Percentiles rank a stretch among this genome's conserved stretches.
phyloP scores from a whole-genome alignment of 2,329 filamentous ascomycete genomes.

The Venturia carpophila region DNA sequence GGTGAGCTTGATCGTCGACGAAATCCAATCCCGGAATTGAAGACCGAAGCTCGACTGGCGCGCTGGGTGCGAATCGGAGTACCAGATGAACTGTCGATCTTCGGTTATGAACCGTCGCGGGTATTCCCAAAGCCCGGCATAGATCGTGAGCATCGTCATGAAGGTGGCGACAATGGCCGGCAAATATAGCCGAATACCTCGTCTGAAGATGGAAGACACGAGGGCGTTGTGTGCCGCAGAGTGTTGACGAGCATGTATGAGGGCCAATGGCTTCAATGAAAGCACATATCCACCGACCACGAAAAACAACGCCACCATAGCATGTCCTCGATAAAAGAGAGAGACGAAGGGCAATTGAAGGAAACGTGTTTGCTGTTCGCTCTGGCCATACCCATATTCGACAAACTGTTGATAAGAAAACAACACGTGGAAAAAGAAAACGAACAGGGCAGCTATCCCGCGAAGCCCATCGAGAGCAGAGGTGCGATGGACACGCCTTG shows the following conservation, averaged over 20 bases:
- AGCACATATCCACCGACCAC: slow-evolving; percentile 56
- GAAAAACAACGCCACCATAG: slow-evolving; percentile 55
- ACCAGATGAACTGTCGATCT: slow-evolving; percentile 14
- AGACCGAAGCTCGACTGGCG: not conserved
- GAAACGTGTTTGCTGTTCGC: slow-evolving; percentile 30
- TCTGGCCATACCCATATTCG: slow-evolving; percentile 37
- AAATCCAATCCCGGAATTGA: slow-evolving; percentile 16
- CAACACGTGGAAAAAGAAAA: slow-evolving; percentile 51
- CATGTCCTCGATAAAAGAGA: slow-evolving; percentile 47
- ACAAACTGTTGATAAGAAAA: slow-evolving; percentile 35
- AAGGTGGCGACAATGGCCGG: slow-evolving; percentile 22
- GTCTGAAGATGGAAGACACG: slow-evolving; percentile 22
- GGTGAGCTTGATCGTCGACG: slow-evolving; percentile 1
- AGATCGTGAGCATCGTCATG: slow-evolving; percentile 19
- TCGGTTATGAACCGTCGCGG: slow-evolving; percentile 18
- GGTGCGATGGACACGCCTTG: slow-evolving; percentile 2
- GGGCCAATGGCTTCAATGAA: slow-evolving; percentile 34
- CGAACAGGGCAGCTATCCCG: slow-evolving; percentile 48
- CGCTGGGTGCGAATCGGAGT: slow-evolving; percentile 12
- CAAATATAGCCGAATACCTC: slow-evolving; percentile 22
- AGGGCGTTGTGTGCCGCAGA: slow-evolving; percentile 24
- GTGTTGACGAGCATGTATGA: slow-evolving; percentile 24
- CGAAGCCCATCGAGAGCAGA: slow-evolving; percentile 47
- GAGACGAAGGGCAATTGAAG: slow-evolving; percentile 49
- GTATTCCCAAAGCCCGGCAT: slow-evolving; percentile 18